Conservation (phyloP, 179 eudicot species). For the Silene vulgaris region DNA sequence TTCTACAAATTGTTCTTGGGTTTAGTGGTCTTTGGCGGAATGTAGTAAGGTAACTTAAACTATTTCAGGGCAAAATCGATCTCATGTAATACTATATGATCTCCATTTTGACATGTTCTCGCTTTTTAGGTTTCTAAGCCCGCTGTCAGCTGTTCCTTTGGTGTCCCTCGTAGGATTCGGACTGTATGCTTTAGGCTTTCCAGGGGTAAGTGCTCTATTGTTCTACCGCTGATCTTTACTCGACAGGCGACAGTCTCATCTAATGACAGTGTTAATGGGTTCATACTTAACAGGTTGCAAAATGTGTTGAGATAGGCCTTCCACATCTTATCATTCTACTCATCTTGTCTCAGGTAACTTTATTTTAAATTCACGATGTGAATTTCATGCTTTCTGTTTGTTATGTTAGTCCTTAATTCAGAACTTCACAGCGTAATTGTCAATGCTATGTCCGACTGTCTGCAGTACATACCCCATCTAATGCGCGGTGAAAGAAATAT, state of each 20-base stretch:
- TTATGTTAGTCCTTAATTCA: background rate
- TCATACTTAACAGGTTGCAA: constrained; percentile 43
- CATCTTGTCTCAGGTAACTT: constrained; percentile 72
- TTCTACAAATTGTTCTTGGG: constrained; percentile 76
- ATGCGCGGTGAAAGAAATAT: constrained; percentile 56
- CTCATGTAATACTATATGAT: no score
- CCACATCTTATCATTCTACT: constrained; percentile 68
- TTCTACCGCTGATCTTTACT: no score
- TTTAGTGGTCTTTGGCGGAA: constrained; percentile 97
- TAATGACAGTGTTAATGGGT: no score
- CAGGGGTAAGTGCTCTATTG: constrained; percentile 38
- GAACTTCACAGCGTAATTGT: background rate
- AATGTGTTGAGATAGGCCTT: constrained; percentile 82
- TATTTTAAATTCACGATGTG: background rate
- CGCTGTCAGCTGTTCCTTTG: constrained; percentile 73
- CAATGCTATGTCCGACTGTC: constrained; percentile 8
- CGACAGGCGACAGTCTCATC: no score
- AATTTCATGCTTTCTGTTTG: background rate
- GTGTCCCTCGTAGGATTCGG: constrained; percentile 81
- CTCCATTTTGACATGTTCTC: background rate
- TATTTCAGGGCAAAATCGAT: no score
- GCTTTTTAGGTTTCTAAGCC: constrained; percentile 66
- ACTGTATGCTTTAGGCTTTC: constrained; percentile 80
- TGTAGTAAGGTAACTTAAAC: constrained; percentile 49
- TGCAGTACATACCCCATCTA: constrained; percentile 83